Base-by-base conservation (phyloP, 2,329 filamentous ascomycete species). In the Talaromyces islandicus region DNA sequence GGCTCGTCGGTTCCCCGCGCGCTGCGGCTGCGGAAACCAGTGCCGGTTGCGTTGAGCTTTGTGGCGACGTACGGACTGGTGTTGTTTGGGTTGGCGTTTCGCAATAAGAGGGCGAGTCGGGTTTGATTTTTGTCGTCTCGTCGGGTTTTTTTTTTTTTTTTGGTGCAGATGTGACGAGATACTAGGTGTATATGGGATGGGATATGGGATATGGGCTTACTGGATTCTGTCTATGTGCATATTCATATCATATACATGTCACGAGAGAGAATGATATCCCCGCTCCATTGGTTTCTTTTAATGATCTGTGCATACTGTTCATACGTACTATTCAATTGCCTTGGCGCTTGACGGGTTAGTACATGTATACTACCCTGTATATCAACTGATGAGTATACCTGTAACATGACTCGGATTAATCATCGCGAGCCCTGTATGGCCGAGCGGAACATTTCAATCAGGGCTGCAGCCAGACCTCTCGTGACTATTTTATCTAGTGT, bases 1-100 rank as follows among this genome's bases (percentile, higher is more conserved):
- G 92, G 91, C 21, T 89, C 89, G 48, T 89, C 90, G 1, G 88
- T 97, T 62, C 94, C 94, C 12, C 84, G 94, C 57, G 94, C 92
- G 4, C 86, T 99, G 70, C 90, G 87, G 74, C 84, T 87, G 48
- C 81, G 83, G 67, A 99, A 97, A 83, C 90, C 91, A 0, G 84
- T 99, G 57, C 93, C 94, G 0, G 81, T 89, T 59, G 85, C 88
- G 11, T 78, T 99, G 70, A 93, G 90, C 70, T 70, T 92, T 54
- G 71, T 97, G 70, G 91, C 93, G 14, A 79, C 86, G 10, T 91
- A 90, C 73, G 93, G 93, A 17, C 71, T 96, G 67, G 81, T 85
- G 69, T 87, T 88, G 25, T 97, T 94, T 78, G 92, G 91, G 62
- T 83, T 82, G 69, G 91, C 88, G 43, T 89, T 78, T 63, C 69